Evolutionary conservation across 306 rosid genomes (phyloP).

Genomic region (Astragalus glycyphyllos): DNA sequence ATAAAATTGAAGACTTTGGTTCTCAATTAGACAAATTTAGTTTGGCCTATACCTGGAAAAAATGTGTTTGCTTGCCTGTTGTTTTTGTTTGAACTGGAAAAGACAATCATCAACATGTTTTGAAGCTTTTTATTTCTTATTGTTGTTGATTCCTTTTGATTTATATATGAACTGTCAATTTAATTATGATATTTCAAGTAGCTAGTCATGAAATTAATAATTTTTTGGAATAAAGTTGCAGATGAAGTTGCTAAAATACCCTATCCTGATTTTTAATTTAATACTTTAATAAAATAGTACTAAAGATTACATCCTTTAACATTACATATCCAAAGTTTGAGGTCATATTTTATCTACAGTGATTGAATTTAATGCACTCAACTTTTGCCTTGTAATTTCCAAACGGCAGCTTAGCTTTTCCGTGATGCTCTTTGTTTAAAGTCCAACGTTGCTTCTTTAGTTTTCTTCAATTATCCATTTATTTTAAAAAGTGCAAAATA

Average conservation of each 20-base stretch:
- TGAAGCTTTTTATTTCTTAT: not conserved
- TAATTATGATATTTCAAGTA: not conserved
- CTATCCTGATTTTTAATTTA: not conserved
- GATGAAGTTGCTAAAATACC: constrained; percentile 4
- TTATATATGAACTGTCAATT: constrained; percentile 18
- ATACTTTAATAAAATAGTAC: constrained; percentile 15
- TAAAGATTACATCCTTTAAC: not conserved
- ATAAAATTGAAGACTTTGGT: not conserved
- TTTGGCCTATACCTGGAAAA: constrained; percentile 22
- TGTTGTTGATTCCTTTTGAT: constrained; percentile 19
- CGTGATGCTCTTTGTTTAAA: constrained; percentile 26
- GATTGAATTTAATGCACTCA: constrained; percentile 22
- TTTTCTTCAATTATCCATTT: constrained; percentile 32
- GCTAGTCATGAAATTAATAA: not conserved
- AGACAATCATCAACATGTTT: constrained; percentile 20
- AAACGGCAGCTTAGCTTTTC: constrained; percentile 12
- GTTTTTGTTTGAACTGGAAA: constrained; percentile 39
- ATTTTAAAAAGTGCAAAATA: constrained; percentile 9
- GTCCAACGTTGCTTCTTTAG: constrained; percentile 17
- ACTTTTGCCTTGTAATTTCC: constrained; percentile 3
- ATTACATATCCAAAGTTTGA: constrained; percentile 15
- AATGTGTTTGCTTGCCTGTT: constrained; percentile 24
- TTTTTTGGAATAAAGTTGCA: constrained; percentile 10
- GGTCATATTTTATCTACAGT: not conserved
- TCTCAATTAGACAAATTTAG: constrained; percentile 12